phyloP scores from a whole-genome alignment of 2,329 filamentous ascomycete genomes.

The Colletotrichum graminicola region DNA sequence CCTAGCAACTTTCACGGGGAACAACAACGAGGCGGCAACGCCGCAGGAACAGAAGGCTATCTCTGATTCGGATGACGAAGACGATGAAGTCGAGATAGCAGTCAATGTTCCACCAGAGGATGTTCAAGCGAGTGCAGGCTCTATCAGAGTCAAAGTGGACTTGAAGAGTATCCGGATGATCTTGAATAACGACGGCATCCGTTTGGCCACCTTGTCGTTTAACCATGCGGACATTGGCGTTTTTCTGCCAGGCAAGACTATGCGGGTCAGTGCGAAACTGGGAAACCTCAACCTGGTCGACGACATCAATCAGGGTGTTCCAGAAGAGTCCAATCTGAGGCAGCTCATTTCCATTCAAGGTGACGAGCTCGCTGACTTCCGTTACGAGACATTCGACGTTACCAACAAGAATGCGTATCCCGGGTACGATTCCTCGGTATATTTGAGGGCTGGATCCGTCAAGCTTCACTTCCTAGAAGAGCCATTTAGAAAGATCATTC shows the following conservation, averaged over 20 bases:
- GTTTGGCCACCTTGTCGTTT: constrained; percentile 91
- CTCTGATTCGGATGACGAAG: constrained; percentile 52
- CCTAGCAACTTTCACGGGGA: constrained; percentile 86
- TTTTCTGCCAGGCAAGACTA: constrained; percentile 85
- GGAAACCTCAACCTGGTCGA: constrained; percentile 92
- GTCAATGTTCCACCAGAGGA: constrained; percentile 33
- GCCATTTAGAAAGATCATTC: constrained; percentile 97
- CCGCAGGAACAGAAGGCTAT: constrained; percentile 52
- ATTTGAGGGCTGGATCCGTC: constrained; percentile 90
- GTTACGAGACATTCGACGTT: constrained; percentile 94
- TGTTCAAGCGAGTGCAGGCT: constrained; percentile 64
- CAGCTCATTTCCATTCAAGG: constrained; percentile 95
- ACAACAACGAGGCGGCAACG: constrained; percentile 57
- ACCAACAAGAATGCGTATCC: constrained; percentile 80
- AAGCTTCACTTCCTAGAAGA: constrained; percentile 98
- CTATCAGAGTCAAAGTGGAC: constrained; percentile 93
- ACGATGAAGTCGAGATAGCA: constrained; percentile 48
- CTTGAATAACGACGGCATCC: constrained; percentile 96
- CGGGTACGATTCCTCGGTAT: constrained; percentile 94
- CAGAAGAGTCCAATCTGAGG: constrained; percentile 82
- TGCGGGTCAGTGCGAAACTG: constrained; percentile 88
- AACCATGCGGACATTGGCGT: constrained; percentile 93
- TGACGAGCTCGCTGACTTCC: constrained; percentile 94
- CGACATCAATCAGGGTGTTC: constrained; percentile 91
- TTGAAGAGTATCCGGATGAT: constrained; percentile 94